Base-by-base conservation (phyloP, 2,329 filamentous ascomycete genomes). In the Coleophoma cylindrospora region DNA sequence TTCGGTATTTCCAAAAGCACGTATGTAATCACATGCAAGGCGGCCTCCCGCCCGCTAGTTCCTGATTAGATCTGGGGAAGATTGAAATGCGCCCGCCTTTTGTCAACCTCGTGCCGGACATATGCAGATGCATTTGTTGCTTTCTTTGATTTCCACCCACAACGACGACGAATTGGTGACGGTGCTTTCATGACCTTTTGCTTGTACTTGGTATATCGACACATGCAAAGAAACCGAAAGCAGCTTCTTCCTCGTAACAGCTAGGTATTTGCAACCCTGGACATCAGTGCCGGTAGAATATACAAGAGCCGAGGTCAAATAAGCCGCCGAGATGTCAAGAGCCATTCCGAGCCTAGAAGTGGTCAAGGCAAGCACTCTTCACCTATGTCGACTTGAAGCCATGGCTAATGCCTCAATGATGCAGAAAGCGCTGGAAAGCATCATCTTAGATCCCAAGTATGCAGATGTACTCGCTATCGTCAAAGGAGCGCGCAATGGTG, bases 401-500 rank as follows among this genome's bases (percentile, higher is more conserved):
- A 27, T 27, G 27, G 6, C 27, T 27, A 27, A 27, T 27, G 27
- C 9, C 7, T 6, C 4, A 27, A 27, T 27, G 27, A 27, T 27
- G 54, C 53, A 67, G 65, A 63, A 53, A 57, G 59, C 59, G n/a
- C 72, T 91, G 60, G 90, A 95, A 73, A 79, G 80, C 59, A 77
- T 96, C 50, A 76, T 91, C 58, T 80, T 94, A 54, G 84, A 97
- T 67, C 91, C 91, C 6, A 79, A 83, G 58, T 89, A 96, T 72
- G 89, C 94, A 63, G 89, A 94, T 62, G 68, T 91, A 50, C 81
- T 99, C 54, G 83, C 89, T 50, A 77, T 99, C 59, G 68, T 96
- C 68, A 99, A 99, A 79, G 90, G 84, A 63, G 87, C 94, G 59
- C 90, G 94, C 71, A 99, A 97, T 83, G 94, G 94, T 68, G 85